Evolutionary conservation across 192 early-diverging fungal species (phyloP), one percentile per base, ranked within the genome.

Genomic region (Dispira simplex): DNA sequence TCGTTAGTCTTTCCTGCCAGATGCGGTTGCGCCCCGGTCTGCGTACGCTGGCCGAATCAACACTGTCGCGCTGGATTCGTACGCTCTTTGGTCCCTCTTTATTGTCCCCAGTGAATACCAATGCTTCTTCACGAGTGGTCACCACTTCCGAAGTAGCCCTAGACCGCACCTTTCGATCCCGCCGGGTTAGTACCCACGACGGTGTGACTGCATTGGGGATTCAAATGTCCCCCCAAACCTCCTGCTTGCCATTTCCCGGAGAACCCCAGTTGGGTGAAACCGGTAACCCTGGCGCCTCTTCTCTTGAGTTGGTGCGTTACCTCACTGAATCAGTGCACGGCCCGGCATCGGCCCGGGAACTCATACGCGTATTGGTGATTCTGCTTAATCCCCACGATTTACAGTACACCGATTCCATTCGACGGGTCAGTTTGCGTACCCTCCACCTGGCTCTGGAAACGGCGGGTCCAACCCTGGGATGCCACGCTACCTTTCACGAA

Each of bases 1-100:
- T 88, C 16, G 83, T 99, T 60, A 91, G 90, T 69, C 94, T 99
- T 90, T 91, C 90, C 70, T 97, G 95, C 71, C 95, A 95, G 77
- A 84, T 87, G 66, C 75, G 93, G 51, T 68, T 95, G 20, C 91
- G 86, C 70, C 93, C 75, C 64, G 66, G 73, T 63, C 67, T 78
- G 55, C 64, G 77, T 12, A 71, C 67, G 53, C 63, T 74, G 2
- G 74, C 77, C 53, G 77, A 78, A 57, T 67, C 71, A 11, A 73
- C 71, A n/a, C 70, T 78, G 23, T 70, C 72, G 44, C 66, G 68
- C 46, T 70, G 75, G 45, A 74, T 75, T 20, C 68, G 68, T 1
- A 71, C 72, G 68, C 70, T 78, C 12, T 75, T 78, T 69, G 70
- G 70, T 27, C 10, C 51, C 51, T 25, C 21, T 0, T 8, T 25